A percentile compares a stretch with the other conserved stretches of the same genome.
phyloP scores from a whole-genome alignment of 139 green algal species.

The Monoraphidium neglectum region DNA sequence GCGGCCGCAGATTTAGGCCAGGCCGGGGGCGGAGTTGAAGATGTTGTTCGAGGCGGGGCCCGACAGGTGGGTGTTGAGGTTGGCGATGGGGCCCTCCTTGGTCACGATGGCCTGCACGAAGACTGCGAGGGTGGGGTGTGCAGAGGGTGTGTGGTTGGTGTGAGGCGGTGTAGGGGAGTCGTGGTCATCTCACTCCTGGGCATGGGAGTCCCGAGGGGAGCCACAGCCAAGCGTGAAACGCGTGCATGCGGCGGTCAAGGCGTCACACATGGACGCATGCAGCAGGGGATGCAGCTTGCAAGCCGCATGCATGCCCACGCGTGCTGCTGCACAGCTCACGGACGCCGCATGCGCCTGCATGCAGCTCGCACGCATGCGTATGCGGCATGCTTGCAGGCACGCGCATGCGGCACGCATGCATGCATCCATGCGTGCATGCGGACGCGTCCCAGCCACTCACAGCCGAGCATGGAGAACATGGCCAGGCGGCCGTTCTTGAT shows the following conservation, averaged over 20 bases:
- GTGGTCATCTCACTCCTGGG: not conserved
- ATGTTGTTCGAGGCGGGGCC: conserved; percentile 31
- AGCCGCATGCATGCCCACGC: too few relatives aligned
- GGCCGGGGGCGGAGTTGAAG: conserved; percentile 35
- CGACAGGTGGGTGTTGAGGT: conserved; percentile 34
- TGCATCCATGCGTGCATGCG: not conserved
- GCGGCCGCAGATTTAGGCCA: not conserved
- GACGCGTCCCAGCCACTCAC: not conserved
- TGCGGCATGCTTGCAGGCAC: too few relatives aligned
- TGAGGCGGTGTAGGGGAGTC: too few relatives aligned
- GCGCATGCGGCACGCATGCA: too few relatives aligned
- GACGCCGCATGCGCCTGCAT: not conserved
- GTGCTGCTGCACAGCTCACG: not conserved
- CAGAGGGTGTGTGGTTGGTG: not conserved
- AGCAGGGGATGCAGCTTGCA: too few relatives aligned
- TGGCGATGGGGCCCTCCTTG: conserved; percentile 51
- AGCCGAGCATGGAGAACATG: not conserved
- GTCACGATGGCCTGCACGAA: conserved; percentile 81
- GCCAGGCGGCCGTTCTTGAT: not conserved
- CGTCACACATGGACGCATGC: too few relatives aligned
- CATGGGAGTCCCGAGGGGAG: not conserved
- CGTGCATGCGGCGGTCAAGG: too few relatives aligned
- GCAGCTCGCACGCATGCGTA: too few relatives aligned
- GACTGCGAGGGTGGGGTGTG: conserved; percentile 8
- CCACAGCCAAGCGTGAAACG: not conserved